These are phyloP conservation scores for Phytophthora podocarpi DNA, from an alignment of 352 stramenopile genomes.

Conservation along the genomic window DNA sequence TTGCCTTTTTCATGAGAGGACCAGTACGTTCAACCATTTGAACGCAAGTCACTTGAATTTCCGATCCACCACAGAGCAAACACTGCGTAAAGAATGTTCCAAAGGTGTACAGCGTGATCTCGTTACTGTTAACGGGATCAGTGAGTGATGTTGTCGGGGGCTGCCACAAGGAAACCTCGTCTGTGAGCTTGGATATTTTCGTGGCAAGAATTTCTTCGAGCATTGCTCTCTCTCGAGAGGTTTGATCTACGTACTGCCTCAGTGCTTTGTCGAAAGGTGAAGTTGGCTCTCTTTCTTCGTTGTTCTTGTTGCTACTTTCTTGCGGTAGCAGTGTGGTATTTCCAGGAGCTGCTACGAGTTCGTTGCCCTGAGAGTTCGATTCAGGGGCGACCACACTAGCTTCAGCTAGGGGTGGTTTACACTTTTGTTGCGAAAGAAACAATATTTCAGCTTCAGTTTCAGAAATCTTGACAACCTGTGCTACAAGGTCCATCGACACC, in stretches of 20 bases:
- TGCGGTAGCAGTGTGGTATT: not conserved
- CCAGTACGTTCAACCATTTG: conserved; percentile 42
- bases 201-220: conserved; percentile 23
- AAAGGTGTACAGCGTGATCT: conserved; percentile 51
- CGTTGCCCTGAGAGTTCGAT: not conserved
- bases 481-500: conserved; percentile 41
- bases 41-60: conserved; percentile 34
- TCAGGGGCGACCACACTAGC: not conserved
- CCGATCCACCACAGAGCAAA: conserved; percentile 23
- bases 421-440: not conserved
- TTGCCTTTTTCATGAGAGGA: conserved; percentile 16
- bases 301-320: not conserved
- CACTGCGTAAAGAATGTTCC: conserved; percentile 59
- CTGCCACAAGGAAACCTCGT: conserved; percentile 20
- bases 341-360: not conserved
- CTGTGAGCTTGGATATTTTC: not conserved
- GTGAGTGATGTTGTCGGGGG: conserved; percentile 19
- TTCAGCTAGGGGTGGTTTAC: not conserved
- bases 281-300: not conserved
- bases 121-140: conserved; percentile 34
- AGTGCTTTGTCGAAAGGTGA: conserved; percentile 29
- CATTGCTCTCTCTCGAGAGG: conserved; percentile 17
- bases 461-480: conserved; percentile 16
- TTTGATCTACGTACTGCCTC: conserved; percentile 28
- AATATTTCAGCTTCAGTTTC: not conserved